These are phyloP conservation scores for Saccharomyces pastorianus DNA, from an alignment of 1,139 yeast species.

Conservation along the genomic window DNA sequence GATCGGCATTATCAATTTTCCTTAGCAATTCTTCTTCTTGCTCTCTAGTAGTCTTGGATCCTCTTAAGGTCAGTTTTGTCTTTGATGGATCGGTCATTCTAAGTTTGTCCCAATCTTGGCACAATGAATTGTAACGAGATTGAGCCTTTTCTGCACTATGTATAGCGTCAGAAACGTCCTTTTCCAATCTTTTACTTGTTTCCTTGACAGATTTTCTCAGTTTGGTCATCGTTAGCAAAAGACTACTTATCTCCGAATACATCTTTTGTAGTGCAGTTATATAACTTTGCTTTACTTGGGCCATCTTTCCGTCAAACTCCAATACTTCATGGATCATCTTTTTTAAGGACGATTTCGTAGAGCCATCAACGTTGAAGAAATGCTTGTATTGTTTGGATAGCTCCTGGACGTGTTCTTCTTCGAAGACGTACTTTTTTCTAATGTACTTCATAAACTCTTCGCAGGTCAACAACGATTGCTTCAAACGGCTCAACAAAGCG, in stretches of 20 bases:
- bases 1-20: conserved; percentile 77
- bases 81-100: conserved; percentile 76
- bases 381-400: conserved; percentile 55
- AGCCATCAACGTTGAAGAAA: conserved; percentile 27
- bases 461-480: conserved; percentile 71
- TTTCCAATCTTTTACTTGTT: conserved; percentile 71
- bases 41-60: conserved; percentile 71
- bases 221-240: conserved; percentile 60
- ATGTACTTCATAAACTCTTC: conserved; percentile 78
- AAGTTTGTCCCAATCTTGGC: conserved; percentile 80
- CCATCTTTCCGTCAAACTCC: conserved; percentile 68
- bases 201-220: conserved; percentile 73
- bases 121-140: conserved; percentile 65
- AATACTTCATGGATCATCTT: conserved; percentile 59
- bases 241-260: conserved; percentile 76
- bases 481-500: conserved; percentile 60
- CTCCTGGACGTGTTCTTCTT: conserved; percentile 71
- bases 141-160: conserved; percentile 83
- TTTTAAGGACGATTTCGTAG: conserved; percentile 57
- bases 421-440: conserved; percentile 69
- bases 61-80: conserved; percentile 67
- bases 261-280: conserved; percentile 73
- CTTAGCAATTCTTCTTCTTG: conserved; percentile 84
- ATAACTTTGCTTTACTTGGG: conserved; percentile 68
- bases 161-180: conserved; percentile 76